Evolutionary conservation across 1,284 basidiomycete species (phyloP).

Genomic region (Clitocybe nebularis): DNA sequence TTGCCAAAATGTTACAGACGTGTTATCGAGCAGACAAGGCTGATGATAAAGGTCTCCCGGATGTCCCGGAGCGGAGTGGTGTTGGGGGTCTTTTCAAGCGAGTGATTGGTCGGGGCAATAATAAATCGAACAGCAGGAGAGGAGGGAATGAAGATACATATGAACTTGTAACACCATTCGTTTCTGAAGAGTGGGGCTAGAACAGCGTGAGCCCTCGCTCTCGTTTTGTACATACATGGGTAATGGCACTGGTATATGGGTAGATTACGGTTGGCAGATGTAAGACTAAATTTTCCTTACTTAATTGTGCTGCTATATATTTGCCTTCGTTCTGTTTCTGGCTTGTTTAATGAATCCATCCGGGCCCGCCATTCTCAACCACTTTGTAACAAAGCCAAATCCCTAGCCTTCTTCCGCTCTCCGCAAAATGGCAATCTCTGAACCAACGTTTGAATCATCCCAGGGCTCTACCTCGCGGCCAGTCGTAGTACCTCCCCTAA

Average conservation of each 20-base stretch:
- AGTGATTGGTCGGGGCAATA: constrained; percentile 53
- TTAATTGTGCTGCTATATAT: too few relatives aligned
- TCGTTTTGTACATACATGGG: too few relatives aligned
- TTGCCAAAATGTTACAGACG: constrained; percentile 60
- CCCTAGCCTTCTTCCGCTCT: too few relatives aligned
- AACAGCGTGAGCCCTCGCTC: not conserved
- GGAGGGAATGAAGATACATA: constrained; percentile 70
- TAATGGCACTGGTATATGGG: too few relatives aligned
- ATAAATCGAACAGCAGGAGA: constrained; percentile 35
- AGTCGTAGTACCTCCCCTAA: constrained; percentile 40
- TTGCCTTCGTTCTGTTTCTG: too few relatives aligned
- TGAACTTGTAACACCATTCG: constrained; percentile 76
- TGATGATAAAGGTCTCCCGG: constrained; percentile 31
- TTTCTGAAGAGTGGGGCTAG: constrained; percentile 60
- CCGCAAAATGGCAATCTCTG: constrained; percentile 9
- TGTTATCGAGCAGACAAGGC: constrained; percentile 60
- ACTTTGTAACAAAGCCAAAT: too few relatives aligned
- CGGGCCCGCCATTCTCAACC: too few relatives aligned
- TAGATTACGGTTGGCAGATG: too few relatives aligned
- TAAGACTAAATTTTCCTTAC: too few relatives aligned
- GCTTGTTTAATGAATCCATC: too few relatives aligned
- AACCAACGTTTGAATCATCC: constrained; percentile 9
- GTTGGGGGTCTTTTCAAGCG: constrained; percentile 54
- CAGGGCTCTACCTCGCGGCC: constrained; percentile 14
- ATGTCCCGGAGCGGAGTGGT: constrained; percentile 32